phyloP scores from a whole-genome alignment of 1,284 basidiomycete species.

The Pisolithus thermaeus region DNA sequence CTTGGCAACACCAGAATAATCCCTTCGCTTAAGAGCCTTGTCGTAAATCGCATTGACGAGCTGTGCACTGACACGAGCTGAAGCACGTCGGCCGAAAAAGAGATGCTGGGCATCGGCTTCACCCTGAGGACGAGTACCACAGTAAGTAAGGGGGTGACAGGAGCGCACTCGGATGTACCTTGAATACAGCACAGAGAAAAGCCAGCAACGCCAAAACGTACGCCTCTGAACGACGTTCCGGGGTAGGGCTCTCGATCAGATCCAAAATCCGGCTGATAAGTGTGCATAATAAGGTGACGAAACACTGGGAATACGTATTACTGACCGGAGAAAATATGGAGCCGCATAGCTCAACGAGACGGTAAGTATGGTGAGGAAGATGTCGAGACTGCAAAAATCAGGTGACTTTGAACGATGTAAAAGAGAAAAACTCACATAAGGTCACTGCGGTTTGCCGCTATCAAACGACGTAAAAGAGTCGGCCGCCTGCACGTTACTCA shows the following conservation, averaged over 20 bases:
- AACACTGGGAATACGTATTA: neutral
- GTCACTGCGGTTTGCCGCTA: slow-evolving; percentile 64
- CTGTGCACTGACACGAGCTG: slow-evolving; percentile 64
- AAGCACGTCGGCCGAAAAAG: slow-evolving; percentile 71
- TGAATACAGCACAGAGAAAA: slow-evolving; percentile 52
- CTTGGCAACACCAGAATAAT: slow-evolving; percentile 65
- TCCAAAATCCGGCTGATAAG: slow-evolving; percentile 43
- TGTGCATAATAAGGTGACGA: neutral
- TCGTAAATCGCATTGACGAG: slow-evolving; percentile 82
- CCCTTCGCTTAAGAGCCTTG: slow-evolving; percentile 79
- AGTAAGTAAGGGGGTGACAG: neutral
- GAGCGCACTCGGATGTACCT: slow-evolving; percentile 28
- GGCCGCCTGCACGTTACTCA: slow-evolving; percentile 31
- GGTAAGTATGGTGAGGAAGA: slow-evolving; percentile 52
- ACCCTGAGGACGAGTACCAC: slow-evolving; percentile 29
- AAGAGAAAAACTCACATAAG: slow-evolving; percentile 36
- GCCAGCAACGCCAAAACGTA: slow-evolving; percentile 71
- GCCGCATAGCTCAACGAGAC: slow-evolving; percentile 65
- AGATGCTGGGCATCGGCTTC: slow-evolving; percentile 74
- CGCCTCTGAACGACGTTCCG: slow-evolving; percentile 48
- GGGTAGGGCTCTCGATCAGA: slow-evolving; percentile 26
- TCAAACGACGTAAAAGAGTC: slow-evolving; percentile 53
- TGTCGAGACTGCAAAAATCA: slow-evolving; percentile 45
- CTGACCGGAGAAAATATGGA: slow-evolving; percentile 63
- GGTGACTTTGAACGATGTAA: neutral